These are phyloP conservation scores for Dioscorea zingiberensis DNA, from an alignment of 106 monocot species.

Conservation along the genomic window DNA sequence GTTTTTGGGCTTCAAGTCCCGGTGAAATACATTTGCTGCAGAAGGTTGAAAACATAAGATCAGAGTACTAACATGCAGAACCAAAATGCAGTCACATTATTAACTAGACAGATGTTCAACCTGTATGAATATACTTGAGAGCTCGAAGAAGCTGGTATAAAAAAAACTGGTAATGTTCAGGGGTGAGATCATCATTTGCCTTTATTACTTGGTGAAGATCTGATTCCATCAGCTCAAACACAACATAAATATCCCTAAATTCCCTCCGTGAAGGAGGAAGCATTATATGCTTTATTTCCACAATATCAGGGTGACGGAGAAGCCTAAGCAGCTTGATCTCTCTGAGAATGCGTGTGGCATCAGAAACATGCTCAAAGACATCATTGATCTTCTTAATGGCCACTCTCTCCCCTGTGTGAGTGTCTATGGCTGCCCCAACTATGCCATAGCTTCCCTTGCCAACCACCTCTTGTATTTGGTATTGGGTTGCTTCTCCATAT, in stretches of 20 bases:
- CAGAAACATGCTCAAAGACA: constrained; percentile 65
- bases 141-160: constrained; percentile 57
- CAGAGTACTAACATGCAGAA: not conserved
- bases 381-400: constrained; percentile 65
- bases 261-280: constrained; percentile 56
- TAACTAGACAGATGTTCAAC: constrained; percentile 10
- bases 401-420: constrained; percentile 38
- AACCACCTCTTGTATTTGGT: constrained; percentile 51
- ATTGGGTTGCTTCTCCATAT: constrained; percentile 53
- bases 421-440: constrained; percentile 42
- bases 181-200: constrained; percentile 64
- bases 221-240: constrained; percentile 65
- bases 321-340: constrained; percentile 62
- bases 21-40: constrained; percentile 53
- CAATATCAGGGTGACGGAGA: constrained; percentile 53
- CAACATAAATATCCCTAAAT: constrained; percentile 58
- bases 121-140: constrained; percentile 55
- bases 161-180: constrained; percentile 57
- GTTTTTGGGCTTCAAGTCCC: constrained; percentile 65
- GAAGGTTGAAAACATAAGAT: constrained; percentile 5
- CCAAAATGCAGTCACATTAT: not conserved
- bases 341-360: constrained; percentile 53
- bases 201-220: constrained; percentile 66
- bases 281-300: constrained; percentile 64
- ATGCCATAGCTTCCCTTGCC: constrained; percentile 72